A percentile compares a stretch with the other conserved stretches of the same genome.
Conservation (phyloP, 163 green algal species). For the Prototheca stagnorum region DNA sequence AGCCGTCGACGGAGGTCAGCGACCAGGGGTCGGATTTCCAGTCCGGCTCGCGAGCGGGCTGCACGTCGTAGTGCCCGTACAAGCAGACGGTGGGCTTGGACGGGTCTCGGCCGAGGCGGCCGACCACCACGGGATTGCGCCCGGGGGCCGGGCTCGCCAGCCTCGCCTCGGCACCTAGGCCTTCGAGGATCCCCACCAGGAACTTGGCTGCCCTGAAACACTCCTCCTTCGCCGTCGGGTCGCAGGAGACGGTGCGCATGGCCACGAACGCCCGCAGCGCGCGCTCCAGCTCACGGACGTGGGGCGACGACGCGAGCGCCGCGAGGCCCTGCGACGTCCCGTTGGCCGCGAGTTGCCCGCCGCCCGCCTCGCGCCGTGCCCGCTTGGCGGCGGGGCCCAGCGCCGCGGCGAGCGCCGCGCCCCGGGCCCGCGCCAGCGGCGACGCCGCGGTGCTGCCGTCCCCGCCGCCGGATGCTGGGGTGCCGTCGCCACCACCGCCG, state of each 20-base stretch:
- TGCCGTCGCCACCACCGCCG: too few relatives aligned
- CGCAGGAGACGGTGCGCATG: conserved; percentile 45
- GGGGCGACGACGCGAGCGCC: not conserved
- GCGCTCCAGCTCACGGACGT: conserved; percentile 43
- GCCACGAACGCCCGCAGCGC: conserved; percentile 58
- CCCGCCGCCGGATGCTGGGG: too few relatives aligned
- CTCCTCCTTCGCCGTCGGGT: conserved; percentile 45
- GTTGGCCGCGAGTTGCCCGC: not conserved
- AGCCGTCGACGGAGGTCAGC: conserved; percentile 60
- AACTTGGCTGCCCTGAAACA: conserved; percentile 79
- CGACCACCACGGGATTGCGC: conserved; percentile 78
- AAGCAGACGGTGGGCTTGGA: conserved; percentile 58
- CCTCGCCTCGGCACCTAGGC: conserved; percentile 64
- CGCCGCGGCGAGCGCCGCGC: not conserved
- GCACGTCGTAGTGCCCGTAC: conserved; percentile 64
- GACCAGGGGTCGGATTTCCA: conserved; percentile 79
- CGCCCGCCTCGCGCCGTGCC: conserved; percentile 1
- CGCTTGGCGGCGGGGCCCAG: conserved; percentile 10
- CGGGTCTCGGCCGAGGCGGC: conserved; percentile 48
- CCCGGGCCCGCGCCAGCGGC: too few relatives aligned
- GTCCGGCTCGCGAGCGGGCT: conserved; percentile 60
- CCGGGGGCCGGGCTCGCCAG: conserved; percentile 31
- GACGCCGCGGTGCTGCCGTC: too few relatives aligned
- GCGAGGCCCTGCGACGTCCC: not conserved
- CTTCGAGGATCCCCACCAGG: conserved; percentile 65